phyloP scores from a whole-genome alignment of 2,329 filamentous ascomycete genomes.

The Aspergillus terreus region DNA sequence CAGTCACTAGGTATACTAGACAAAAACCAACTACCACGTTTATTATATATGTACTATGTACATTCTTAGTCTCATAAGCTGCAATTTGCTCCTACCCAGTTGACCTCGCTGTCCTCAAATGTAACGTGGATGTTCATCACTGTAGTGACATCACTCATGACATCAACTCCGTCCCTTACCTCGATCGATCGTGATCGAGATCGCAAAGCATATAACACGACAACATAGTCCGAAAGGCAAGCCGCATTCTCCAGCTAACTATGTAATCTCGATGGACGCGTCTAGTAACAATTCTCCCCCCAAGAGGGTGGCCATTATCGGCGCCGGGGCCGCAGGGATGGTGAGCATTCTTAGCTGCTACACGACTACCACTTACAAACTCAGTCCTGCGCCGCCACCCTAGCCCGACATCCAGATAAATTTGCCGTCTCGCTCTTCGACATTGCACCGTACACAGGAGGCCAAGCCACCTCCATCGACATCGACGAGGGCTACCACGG shows the following conservation, averaged over 20 bases:
- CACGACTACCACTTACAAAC: not conserved
- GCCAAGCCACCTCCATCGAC: conserved; percentile 57
- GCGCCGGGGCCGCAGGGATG: conserved; percentile 62
- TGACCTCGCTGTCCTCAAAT: no score
- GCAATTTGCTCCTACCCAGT: no score
- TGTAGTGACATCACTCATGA: not conserved
- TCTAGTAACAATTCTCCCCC: not conserved
- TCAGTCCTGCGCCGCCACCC: conserved; percentile 62
- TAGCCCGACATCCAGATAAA: conserved; percentile 61
- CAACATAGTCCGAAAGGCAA: not conserved
- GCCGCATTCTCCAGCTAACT: not conserved
- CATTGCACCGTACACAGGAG: conserved; percentile 55
- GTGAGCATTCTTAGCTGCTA: conserved; percentile 25
- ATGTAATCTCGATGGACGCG: not conserved
- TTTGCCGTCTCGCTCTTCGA: conserved; percentile 65
- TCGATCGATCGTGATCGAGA: not conserved
- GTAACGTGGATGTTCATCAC: no score
- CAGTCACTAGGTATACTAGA: no score
- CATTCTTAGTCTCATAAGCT: no score
- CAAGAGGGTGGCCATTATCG: conserved; percentile 57
- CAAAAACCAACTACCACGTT: no score
- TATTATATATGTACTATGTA: no score
- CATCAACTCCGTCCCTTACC: not conserved
- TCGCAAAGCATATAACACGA: not conserved
- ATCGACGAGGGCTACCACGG: conserved; percentile 55